A percentile compares a stretch with the other conserved stretches of the same genome.
These are phyloP conservation scores for Kazachstania africana DNA, from an alignment of 805 yeast species.

Conservation along the genomic window DNA sequence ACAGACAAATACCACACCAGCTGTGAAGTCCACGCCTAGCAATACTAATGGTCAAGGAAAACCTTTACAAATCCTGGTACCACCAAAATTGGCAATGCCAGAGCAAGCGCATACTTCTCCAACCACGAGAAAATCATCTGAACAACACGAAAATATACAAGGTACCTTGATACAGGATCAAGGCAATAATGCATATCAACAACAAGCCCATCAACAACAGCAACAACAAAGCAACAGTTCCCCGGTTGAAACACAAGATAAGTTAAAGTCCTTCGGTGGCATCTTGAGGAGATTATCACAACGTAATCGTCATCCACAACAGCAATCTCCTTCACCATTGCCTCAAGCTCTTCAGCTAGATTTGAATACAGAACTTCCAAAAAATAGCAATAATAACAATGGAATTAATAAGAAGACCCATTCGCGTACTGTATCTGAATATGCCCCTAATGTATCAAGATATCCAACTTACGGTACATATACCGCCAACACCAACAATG, in stretches of 20 bases:
- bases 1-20: too few species aligned
- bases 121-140: slow-evolving; percentile 24
- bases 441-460: slow-evolving; percentile 18
- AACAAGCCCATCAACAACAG: neutral
- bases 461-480: slow-evolving; percentile 23
- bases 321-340: slow-evolving; percentile 5
- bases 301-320: slow-evolving; percentile 17
- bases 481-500: slow-evolving; percentile 1
- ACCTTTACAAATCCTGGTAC: slow-evolving; percentile 20
- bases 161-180: slow-evolving; percentile 8
- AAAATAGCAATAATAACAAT: slow-evolving; percentile 2
- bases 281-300: slow-evolving; percentile 27
- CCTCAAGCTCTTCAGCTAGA: slow-evolving; percentile 1
- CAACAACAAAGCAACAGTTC: slow-evolving; percentile 24
- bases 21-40: neutral
- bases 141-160: slow-evolving; percentile 15
- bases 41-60: neutral
- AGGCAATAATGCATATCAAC: neutral
- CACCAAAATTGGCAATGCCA: slow-evolving; percentile 33
- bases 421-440: slow-evolving; percentile 31
- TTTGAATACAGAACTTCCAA: slow-evolving; percentile 1
- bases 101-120: slow-evolving; percentile 41
- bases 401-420: slow-evolving; percentile 15
- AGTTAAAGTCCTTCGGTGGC: slow-evolving; percentile 20
- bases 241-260: slow-evolving; percentile 13